A percentile compares a stretch with the other conserved stretches of the same genome.
These are phyloP conservation scores for Syncephalastrum sp. DNA, from an alignment of 371 early-diverging fungal species.

Conservation along the genomic window DNA sequence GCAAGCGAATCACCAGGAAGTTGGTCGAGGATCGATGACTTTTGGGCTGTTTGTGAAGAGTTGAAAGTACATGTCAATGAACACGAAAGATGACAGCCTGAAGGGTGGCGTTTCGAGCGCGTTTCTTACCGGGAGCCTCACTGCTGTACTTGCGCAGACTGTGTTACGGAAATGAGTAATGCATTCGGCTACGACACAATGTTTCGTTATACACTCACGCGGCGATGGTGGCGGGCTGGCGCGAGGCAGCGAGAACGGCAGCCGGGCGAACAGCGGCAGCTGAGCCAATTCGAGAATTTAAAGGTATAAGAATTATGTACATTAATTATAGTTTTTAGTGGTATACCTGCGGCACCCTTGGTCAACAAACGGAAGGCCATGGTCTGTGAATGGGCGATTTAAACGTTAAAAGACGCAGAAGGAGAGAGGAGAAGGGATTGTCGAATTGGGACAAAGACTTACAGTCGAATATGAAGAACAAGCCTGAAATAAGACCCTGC, in stretches of 20 bases:
- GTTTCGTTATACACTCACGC: constrained; percentile 30
- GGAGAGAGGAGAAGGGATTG: no score
- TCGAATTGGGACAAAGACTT: no score
- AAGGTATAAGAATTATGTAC: not conserved
- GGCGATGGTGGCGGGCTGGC: constrained; percentile 40
- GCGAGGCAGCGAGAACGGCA: constrained; percentile 35
- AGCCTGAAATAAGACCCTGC: no score
- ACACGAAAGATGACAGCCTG: not conserved
- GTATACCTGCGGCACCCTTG: constrained; percentile 30
- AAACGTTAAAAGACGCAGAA: no score
- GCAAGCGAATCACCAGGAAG: constrained; percentile 90
- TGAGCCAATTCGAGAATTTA: constrained; percentile 5
- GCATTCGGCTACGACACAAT: not conserved
- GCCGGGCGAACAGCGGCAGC: constrained; percentile 43
- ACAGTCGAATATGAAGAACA: no score
- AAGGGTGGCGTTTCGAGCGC: not conserved
- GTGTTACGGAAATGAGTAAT: constrained; percentile 2
- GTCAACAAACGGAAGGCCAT: constrained; percentile 32
- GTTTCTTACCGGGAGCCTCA: constrained; percentile 29
- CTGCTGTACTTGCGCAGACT: constrained; percentile 44
- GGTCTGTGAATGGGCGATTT: no score
- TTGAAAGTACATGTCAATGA: constrained; percentile 3
- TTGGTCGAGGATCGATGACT: constrained; percentile 83
- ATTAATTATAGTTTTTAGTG: not conserved
- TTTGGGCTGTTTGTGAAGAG: constrained; percentile 52